phyloP scores from a whole-genome alignment of 2,329 filamentous ascomycete species.

The Hypoxylon sp. region DNA sequence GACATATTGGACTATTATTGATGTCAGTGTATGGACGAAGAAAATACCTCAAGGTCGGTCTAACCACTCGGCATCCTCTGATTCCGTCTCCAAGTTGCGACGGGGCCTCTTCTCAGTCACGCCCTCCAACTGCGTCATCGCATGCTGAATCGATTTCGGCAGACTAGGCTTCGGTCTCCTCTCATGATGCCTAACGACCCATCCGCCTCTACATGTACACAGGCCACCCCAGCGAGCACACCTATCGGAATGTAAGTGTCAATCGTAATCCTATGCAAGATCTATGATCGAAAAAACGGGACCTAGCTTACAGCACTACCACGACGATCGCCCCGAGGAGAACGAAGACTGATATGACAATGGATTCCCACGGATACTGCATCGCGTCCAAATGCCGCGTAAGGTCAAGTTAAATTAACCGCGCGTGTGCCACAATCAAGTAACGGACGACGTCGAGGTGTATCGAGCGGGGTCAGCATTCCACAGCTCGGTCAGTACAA shows the following conservation, averaged over 20 bases:
- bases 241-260: conserved; percentile 22
- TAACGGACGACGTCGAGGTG: conserved; percentile 19
- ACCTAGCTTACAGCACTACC: conserved; percentile 38
- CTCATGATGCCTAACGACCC: conserved; percentile 14
- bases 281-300: not conserved
- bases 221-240: conserved; percentile 24
- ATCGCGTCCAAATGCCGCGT: conserved; percentile 27
- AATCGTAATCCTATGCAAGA: conserved; percentile 3
- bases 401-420: not conserved
- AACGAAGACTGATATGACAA: conserved; percentile 33
- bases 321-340: conserved; percentile 29
- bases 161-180: conserved; percentile 12
- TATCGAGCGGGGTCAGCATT: conserved; percentile 35
- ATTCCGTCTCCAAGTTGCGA: conserved; percentile 35
- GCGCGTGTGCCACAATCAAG: conserved; percentile 13
- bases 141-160: conserved; percentile 41
- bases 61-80: conserved; percentile 45
- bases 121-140: conserved; percentile 41
- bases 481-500: conserved; percentile 30
- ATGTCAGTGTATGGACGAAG: conserved; percentile 18
- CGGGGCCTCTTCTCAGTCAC: conserved; percentile 42
- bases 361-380: conserved; percentile 39
- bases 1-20: conserved; percentile 49
- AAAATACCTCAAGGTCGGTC: not conserved
- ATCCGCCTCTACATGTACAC: not conserved